Evolutionary conservation across 768 basidiomycete genomes (phyloP), one percentile per base, ranked within the genome.

Genomic region (Russula foetens): DNA sequence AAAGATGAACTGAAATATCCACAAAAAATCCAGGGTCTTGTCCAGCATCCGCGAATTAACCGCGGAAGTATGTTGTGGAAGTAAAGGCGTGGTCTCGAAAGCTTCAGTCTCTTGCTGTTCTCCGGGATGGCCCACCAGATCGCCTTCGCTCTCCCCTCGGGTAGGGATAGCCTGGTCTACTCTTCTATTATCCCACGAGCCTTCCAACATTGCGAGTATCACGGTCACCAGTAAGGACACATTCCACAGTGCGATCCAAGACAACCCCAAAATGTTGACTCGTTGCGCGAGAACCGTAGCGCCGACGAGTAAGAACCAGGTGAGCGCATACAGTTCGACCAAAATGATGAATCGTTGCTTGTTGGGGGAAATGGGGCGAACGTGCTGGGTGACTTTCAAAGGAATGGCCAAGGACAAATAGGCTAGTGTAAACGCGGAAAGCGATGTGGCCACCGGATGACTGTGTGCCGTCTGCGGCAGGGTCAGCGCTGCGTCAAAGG

Each of bases 221-320:
- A 76, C 70, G 1, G 75, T 81, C 1, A 80, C 59, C 46, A 78
- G 74, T 4, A 77, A 71, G 26, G 75, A 74, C 0, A 71, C 65
- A 55, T 87, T 80, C 80, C 83, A 85, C 3, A 75, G 74, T 0
- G 79, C 82, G 31, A 84, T 64, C 63, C 83, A 77, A 66, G 87
- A 88, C 15, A 80, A 71, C 6, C 82, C 79, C 1, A 81, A 83
- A 7, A 86, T 64, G 4, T 76, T 67, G 2, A 74, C 60, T 7
- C 69, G 70, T 21, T 74, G 76, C 39, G 82, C 72, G 7, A 75
- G 70, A 21, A 78, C 60, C 0, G 83, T 84, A 19, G 80, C 74
- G 29, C 76, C 62, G 15, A 86, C 70, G 29, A 87, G 80, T 3
- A 84, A 69, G 2, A 81, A 56, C 83, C 84, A 88, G 5, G 81